Base-by-base conservation (phyloP, 179 eudicot genomes). In the Patellifolia procumbens region DNA sequence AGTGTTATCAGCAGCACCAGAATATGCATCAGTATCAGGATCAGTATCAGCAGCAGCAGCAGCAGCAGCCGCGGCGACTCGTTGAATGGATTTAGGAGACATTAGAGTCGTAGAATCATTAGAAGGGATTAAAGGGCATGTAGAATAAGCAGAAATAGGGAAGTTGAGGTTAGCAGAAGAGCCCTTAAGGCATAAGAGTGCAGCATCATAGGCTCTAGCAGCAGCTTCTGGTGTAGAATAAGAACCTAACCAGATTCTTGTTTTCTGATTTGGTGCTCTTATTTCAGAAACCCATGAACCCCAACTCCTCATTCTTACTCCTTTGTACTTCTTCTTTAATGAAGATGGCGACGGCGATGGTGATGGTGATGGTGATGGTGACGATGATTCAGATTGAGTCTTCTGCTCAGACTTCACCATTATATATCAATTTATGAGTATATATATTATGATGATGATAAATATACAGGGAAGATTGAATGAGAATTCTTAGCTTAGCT, bases 271-370 rank as follows among this genome's bases (percentile, higher is more conserved):
- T 2, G 98, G 98, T 7, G 96, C 97, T 79, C 98, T 83, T 7
- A 94, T 89, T 51, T 94, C 98, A 22, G 97, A 90, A 0, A 94
- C 98, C 94, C 96, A 94, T 68, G 98, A 90, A 0, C 98, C 98
- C 98, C 98, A 92, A 32, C 94, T 94, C 68, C 98, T 89, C 98
- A 94, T 94, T 71, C 98, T 83, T 11, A 94, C 98, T 68, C 98
- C 98, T 58, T 89, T 94, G 84, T 84, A 94, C 77, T 90, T 92
- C 83, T 88, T 90, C 83, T 82, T 87, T 56, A 60, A 58, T 26
- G 77, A 60, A 19, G 86, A 69, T 0, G 88, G 63, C 20, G 85
- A 67, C 6, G 70, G 35, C 3, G 63, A 4, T 10, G 59, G 3
- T 0, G 48, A 11, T 15, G 81, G 32, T n/a, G 81, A 42, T 48